Evolutionary conservation across 2,329 filamentous ascomycete species (phyloP).

Genomic region (Aspergillus neotritici): DNA sequence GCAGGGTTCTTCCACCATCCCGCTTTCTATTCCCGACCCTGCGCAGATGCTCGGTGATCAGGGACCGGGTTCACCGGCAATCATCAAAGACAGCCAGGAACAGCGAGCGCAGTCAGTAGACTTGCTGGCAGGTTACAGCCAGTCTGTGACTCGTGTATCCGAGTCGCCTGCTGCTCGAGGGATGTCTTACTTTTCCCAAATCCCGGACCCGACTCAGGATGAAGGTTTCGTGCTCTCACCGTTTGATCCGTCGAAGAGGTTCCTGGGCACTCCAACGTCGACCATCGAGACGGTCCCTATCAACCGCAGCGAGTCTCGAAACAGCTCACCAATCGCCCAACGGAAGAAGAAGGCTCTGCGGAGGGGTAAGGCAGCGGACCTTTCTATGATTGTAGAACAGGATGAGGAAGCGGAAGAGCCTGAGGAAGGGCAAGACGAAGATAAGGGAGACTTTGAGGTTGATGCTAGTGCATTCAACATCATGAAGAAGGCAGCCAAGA

Average conservation of each 20-base stretch:
- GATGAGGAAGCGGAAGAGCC: slow-evolving; percentile 15
- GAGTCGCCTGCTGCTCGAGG: slow-evolving; percentile 33
- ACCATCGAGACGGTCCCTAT: slow-evolving; percentile 66
- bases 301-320: slow-evolving; percentile 28
- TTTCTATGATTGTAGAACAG: slow-evolving; percentile 44
- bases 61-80: slow-evolving; percentile 58
- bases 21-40: slow-evolving; percentile 45
- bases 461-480: slow-evolving; percentile 58
- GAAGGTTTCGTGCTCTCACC: slow-evolving; percentile 67
- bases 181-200: slow-evolving; percentile 61
- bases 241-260: slow-evolving; percentile 61
- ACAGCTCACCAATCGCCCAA: slow-evolving; percentile 60
- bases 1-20: slow-evolving; percentile 48
- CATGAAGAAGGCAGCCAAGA: slow-evolving; percentile 60
- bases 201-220: slow-evolving; percentile 75
- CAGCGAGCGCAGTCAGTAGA: slow-evolving; percentile 37
- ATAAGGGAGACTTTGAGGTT: slow-evolving; percentile 29
- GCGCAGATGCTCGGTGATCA: slow-evolving; percentile 54
- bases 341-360: slow-evolving; percentile 54
- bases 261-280: slow-evolving; percentile 59
- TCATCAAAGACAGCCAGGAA: slow-evolving; percentile 54
- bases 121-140: slow-evolving; percentile 40
- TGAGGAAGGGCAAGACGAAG: no score
- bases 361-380: slow-evolving; percentile 39
- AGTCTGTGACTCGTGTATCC: slow-evolving; percentile 28